Base-by-base conservation (phyloP, 2,329 filamentous ascomycete genomes). In the Hymenoscyphus linearis region DNA sequence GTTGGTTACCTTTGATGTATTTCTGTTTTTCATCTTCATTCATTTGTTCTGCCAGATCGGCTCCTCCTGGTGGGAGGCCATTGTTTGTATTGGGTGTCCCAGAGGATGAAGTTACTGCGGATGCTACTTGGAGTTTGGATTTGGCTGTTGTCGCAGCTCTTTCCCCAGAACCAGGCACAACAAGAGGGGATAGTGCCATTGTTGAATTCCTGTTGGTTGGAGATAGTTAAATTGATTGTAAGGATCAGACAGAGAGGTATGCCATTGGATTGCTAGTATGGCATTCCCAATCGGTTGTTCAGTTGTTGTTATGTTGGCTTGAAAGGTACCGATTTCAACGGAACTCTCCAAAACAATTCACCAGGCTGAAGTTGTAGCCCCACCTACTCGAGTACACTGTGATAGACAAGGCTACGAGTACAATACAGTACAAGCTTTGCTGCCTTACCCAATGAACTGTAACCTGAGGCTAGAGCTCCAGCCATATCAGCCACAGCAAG, bases 21-120 rank as follows among this genome's bases (percentile, higher is more conserved):
- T 95, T 96, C 67, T 84, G 83, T 75, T 92, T 91, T 71, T 91
- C 89, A 57, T 89, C 85, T 62, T 90, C 86, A 72, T 93, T 93
- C 74, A 93, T 82, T 73, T 91, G 87, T 75, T 93, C 90, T n/a
- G 89, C 82, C n/a, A 86, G 74, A 70, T 88, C 85, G 61, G 85
- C 37, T n/a, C 50, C 50, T 31, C 55, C 44, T 22, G 53, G 76
- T 22, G 55, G 64, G n/a, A 52, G 40, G 10, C 59, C 60, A 63
- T 63, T 64, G 60, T 62, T 66, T 22, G 60, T n/a, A 18, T 67
- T 63, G 9, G 64, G 64, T 36, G 66, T 67, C 12, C 60, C 64
- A 55, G 64, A 67, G 7, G 62, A 61, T 37, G 66, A 65, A 18
- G 40, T 47, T 47, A 47, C 12, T 25, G 40, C 36, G 2, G 59